phyloP scores from a whole-genome alignment of 2,329 filamentous ascomycete genomes.

The Biscogniauxia marginata region DNA sequence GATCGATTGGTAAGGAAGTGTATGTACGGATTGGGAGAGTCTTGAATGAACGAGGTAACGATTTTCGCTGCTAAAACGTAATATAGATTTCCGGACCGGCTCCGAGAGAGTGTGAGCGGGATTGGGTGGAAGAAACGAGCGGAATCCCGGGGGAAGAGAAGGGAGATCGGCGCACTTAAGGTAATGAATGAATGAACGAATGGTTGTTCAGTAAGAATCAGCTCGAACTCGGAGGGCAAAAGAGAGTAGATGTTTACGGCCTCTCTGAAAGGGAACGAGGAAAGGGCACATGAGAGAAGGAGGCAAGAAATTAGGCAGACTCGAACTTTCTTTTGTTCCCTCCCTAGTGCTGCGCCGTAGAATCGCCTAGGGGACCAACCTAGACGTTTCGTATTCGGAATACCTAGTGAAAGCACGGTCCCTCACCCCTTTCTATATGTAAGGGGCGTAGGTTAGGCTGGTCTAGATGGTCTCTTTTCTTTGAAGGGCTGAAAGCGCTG shows the following conservation, averaged over 20 bases:
- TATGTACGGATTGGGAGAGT: too few species aligned
- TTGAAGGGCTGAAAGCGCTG: not conserved
- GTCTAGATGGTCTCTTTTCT: not conserved
- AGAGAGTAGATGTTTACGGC: not conserved
- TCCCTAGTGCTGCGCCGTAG: not conserved
- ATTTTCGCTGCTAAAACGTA: not conserved
- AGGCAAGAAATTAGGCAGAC: not conserved
- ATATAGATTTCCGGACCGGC: not conserved
- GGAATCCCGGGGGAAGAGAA: too few species aligned
- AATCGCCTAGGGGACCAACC: too few species aligned
- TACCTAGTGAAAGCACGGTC: not conserved
- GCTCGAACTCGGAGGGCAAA: too few species aligned
- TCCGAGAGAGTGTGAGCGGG: not conserved
- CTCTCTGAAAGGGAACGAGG: not conserved
- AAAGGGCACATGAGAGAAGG: too few species aligned
- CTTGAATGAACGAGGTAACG: not conserved
- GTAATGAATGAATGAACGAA: too few species aligned
- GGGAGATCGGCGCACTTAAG: too few species aligned
- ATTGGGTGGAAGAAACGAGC: not conserved
- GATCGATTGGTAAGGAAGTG: too few species aligned
- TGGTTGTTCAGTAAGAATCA: too few species aligned
- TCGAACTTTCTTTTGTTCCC: not conserved
- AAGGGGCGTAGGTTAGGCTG: not conserved
- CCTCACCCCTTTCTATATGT: not conserved
- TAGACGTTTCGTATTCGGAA: not conserved